phyloP scores from a whole-genome alignment of 169 alveolate species.

The Plasmodium gonderi region DNA sequence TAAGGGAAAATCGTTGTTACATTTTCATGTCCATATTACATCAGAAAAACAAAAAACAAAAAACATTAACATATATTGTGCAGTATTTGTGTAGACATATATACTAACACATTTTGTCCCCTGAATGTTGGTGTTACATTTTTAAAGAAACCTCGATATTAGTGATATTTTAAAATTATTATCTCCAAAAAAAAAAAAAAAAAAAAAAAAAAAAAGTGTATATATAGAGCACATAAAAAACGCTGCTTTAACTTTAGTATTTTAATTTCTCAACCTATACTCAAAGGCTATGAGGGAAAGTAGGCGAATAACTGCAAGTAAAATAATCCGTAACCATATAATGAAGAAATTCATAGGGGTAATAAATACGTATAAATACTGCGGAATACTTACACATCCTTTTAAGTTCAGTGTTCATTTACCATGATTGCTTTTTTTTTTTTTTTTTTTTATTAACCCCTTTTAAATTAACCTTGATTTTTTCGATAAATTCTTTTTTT shows the following conservation, averaged over 20 bases:
- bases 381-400: background rate
- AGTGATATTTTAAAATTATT: background rate
- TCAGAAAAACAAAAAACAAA: too few species aligned
- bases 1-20: too few species aligned
- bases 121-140: background rate
- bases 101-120: too few species aligned
- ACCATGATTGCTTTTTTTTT: background rate
- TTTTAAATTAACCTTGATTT: too few species aligned
- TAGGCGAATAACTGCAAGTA: background rate
- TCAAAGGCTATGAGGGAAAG: background rate
- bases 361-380: background rate
- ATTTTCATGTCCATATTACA: too few species aligned
- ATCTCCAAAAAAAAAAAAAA: background rate
- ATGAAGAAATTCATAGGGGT: background rate
- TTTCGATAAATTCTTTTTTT: too few species aligned
- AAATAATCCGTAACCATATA: background rate
- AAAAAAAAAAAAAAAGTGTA: background rate
- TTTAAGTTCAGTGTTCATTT: background rate
- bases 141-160: background rate
- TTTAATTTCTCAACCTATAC: background rate
- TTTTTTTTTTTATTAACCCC: too few species aligned
- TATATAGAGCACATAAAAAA: background rate
- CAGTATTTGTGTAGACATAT: background rate
- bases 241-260: background rate
- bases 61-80: background rate